A percentile compares a stretch with the other conserved stretches of the same genome.
Conservation (phyloP, 2,329 filamentous ascomycete species). For the Coniochaeta sp. region DNA sequence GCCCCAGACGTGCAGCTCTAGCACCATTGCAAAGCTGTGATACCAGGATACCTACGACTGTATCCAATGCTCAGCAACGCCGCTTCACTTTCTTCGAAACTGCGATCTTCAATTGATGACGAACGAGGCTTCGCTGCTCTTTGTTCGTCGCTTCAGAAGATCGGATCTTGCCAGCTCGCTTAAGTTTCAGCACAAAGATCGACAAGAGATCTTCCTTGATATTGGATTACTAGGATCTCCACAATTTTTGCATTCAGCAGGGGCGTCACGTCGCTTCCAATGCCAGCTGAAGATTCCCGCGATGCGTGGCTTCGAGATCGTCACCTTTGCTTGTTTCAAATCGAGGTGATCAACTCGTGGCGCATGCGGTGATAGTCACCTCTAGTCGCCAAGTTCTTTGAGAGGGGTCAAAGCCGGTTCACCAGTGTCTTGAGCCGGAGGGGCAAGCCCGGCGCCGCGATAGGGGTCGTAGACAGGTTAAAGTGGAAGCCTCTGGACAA, state of each 20-base stretch:
- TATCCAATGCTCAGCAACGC: background rate
- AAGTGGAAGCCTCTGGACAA: no score
- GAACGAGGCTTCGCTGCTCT: background rate
- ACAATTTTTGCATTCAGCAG: background rate
- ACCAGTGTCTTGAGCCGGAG: background rate
- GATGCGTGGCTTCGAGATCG: background rate
- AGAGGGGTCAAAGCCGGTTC: background rate
- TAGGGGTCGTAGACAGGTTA: background rate
- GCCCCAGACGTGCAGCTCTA: conserved; percentile 85
- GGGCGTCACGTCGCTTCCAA: background rate
- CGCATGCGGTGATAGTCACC: background rate
- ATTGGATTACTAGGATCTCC: background rate
- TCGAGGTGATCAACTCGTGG: background rate
- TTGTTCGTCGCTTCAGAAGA: background rate
- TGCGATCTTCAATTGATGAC: background rate
- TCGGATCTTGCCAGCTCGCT: background rate
- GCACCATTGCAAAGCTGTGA: conserved; percentile 8
- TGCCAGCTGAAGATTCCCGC: background rate
- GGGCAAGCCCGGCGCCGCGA: background rate
- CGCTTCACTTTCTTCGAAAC: background rate
- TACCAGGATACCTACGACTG: background rate
- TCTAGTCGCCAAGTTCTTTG: background rate
- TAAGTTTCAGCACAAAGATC: background rate
- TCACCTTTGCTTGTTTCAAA: background rate
- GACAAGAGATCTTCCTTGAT: background rate